Evolutionary conservation across 2,329 filamentous ascomycete species (phyloP).

Genomic region (Chaetomium globosum): DNA sequence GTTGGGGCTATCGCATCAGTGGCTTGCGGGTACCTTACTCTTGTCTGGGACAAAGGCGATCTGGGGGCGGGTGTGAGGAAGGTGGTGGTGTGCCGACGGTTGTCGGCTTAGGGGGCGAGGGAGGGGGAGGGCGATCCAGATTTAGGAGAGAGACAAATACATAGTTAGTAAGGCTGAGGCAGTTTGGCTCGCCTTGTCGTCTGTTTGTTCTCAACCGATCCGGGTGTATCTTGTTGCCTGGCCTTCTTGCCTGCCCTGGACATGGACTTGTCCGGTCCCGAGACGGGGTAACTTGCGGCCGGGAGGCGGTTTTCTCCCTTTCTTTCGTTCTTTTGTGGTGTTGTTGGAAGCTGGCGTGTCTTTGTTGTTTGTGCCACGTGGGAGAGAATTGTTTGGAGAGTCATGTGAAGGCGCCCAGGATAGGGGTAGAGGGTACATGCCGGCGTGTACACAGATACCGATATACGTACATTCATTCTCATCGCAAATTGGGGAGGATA

Average conservation of each 20-base stretch:
- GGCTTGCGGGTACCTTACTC: not conserved
- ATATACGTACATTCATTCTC: not conserved
- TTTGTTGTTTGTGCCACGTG: slow-evolving; percentile 17
- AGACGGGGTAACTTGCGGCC: slow-evolving; percentile 1
- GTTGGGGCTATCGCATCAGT: not conserved
- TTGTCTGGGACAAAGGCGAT: not conserved
- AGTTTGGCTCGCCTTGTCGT: not conserved
- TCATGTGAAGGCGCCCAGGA: slow-evolving; percentile 5
- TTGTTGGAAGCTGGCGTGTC: not conserved
- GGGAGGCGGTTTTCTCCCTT: not conserved
- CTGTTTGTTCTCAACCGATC: not conserved
- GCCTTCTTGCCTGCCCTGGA: not conserved
- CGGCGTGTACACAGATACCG: not conserved
- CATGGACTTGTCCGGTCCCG: slow-evolving; percentile 4
- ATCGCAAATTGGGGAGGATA: not conserved
- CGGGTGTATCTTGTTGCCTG: not conserved
- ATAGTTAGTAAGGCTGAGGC: not conserved
- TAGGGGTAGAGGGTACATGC: slow-evolving; percentile 7
- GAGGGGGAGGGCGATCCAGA: not conserved
- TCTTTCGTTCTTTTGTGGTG: not conserved
- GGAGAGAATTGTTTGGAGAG: not conserved
- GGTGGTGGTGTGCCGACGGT: not conserved
- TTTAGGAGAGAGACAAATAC: not conserved
- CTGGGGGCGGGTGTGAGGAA: not conserved
- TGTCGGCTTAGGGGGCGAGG: not conserved